phyloP scores from a whole-genome alignment of 2,329 filamentous ascomycete species.

The Coniochaeta sp. region DNA sequence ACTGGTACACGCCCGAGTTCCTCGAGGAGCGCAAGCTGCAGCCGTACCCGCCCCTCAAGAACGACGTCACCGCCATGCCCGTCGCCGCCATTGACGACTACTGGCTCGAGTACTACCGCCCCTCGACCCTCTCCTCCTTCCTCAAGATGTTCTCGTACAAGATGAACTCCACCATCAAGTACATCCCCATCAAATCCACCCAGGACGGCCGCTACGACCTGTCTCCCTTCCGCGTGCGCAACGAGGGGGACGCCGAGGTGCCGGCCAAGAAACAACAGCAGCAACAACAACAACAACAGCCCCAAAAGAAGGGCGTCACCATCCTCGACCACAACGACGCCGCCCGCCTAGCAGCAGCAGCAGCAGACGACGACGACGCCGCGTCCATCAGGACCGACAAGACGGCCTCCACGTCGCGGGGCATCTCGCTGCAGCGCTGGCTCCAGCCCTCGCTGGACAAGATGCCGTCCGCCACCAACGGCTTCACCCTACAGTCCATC shows the following conservation, averaged over 20 bases:
- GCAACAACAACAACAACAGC: too few species aligned
- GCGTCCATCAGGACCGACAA: conserved; percentile 27
- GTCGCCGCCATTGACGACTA: conserved; percentile 78
- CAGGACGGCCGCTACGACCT: conserved; percentile 72
- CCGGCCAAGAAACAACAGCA: conserved; percentile 58
- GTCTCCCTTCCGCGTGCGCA: conserved; percentile 80
- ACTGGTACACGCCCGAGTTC: conserved; percentile 76
- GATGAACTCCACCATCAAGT: conserved; percentile 82
- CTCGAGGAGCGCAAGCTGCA: conserved; percentile 59
- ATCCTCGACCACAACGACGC: conserved; percentile 48
- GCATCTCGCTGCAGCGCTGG: conserved; percentile 55
- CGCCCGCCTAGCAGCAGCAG: conserved; percentile 19
- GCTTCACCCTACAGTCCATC: conserved; percentile 36
- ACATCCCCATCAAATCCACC: conserved; percentile 68
- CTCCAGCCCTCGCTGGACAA: conserved; percentile 42
- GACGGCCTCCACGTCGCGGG: conserved; percentile 30
- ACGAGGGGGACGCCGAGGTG: conserved; percentile 49
- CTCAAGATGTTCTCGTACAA: conserved; percentile 88
- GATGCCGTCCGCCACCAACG: conserved; percentile 5
- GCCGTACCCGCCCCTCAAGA: conserved; percentile 29
- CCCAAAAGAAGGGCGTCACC: conserved; percentile 61
- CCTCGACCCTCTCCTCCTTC: conserved; percentile 79
- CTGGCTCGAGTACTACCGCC: conserved; percentile 95
- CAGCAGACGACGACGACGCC: conserved; percentile 27
- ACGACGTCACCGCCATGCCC: conserved; percentile 30